Evolutionary conservation across 768 basidiomycete genomes (phyloP).

Genomic region (Russula abietina): DNA sequence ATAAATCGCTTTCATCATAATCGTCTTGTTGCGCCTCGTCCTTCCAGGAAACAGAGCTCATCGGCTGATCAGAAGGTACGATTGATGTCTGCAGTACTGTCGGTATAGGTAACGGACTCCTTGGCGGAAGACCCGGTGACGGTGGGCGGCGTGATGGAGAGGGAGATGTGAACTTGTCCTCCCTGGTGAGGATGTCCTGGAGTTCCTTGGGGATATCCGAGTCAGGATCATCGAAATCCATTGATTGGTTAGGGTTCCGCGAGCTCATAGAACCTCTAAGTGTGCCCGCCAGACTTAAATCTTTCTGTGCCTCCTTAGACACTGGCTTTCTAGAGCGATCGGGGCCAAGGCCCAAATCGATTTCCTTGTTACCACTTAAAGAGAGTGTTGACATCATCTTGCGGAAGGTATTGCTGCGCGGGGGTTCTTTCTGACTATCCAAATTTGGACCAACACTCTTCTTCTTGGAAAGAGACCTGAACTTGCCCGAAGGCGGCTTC

Average conservation of each 20-base stretch:
- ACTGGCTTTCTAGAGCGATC: constrained; percentile 34
- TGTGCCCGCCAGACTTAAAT: constrained; percentile 60
- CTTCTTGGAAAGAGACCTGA: constrained; percentile 7
- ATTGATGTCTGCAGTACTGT: constrained; percentile 1
- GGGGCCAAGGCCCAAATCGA: background rate
- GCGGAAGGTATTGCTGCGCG: constrained; percentile 18
- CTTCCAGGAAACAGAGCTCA: constrained; percentile 42
- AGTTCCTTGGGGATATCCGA: constrained; percentile 81
- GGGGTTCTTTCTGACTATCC: constrained; percentile 1
- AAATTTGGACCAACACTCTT: background rate
- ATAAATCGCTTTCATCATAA: constrained; percentile 38
- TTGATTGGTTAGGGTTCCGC: constrained; percentile 38
- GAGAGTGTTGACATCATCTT: constrained; percentile 22
- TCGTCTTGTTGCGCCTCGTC: constrained; percentile 41
- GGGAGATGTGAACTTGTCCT: constrained; percentile 34
- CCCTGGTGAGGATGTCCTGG: constrained; percentile 49
- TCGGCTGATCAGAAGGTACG: constrained; percentile 30
- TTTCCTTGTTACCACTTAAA: constrained; percentile 10
- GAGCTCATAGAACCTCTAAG: constrained; percentile 56
- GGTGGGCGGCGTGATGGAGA: constrained; percentile 26
- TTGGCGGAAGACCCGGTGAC: constrained; percentile 42
- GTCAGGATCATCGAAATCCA: constrained; percentile 58
- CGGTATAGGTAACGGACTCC: constrained; percentile 35
- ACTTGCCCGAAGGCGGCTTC: background rate
- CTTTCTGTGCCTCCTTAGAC: constrained; percentile 45